Evolutionary conservation across 768 basidiomycete species (phyloP).

Genomic region (Lyophyllum atratum): DNA sequence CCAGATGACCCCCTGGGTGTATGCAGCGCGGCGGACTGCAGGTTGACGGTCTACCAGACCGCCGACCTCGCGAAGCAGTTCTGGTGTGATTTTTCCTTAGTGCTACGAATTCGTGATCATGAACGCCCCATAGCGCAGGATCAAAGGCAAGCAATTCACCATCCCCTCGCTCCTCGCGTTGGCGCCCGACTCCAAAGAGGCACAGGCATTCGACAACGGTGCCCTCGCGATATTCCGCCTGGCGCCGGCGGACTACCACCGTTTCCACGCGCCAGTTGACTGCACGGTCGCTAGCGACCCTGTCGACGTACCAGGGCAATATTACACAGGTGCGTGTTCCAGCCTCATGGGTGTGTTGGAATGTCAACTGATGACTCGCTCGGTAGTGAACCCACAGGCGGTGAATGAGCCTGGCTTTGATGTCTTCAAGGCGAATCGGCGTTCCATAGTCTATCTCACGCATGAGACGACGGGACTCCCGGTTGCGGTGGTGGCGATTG

Average conservation of each 20-base stretch:
- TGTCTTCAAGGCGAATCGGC: slow-evolving; percentile 65
- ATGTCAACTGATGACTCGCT: neutral
- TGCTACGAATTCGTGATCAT: too few relatives aligned
- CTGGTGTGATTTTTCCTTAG: slow-evolving; percentile 46
- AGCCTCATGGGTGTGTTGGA: neutral
- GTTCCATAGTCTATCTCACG: slow-evolving; percentile 55
- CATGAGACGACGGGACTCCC: slow-evolving; percentile 45
- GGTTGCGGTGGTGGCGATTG: slow-evolving; percentile 74
- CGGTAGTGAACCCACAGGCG: slow-evolving; percentile 73
- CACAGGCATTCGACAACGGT: slow-evolving; percentile 41
- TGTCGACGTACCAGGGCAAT: slow-evolving; percentile 53
- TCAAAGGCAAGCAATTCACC: slow-evolving; percentile 75
- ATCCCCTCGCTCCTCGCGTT: slow-evolving; percentile 59
- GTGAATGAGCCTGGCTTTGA: slow-evolving; percentile 67
- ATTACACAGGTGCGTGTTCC: slow-evolving; percentile 57
- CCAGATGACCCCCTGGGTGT: slow-evolving; percentile 52
- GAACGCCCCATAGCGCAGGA: slow-evolving; percentile 31
- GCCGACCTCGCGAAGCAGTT: slow-evolving; percentile 62
- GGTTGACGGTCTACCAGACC: slow-evolving; percentile 68
- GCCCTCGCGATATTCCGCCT: slow-evolving; percentile 73
- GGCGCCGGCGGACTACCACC: slow-evolving; percentile 81
- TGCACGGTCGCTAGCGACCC: slow-evolving; percentile 46
- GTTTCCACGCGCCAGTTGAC: slow-evolving; percentile 74
- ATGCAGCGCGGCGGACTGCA: slow-evolving; percentile 71
- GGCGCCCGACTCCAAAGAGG: slow-evolving; percentile 40